Evolutionary conservation across 2,329 filamentous ascomycete species (phyloP).

Genomic region (Penicillium aurantiogriseum): DNA sequence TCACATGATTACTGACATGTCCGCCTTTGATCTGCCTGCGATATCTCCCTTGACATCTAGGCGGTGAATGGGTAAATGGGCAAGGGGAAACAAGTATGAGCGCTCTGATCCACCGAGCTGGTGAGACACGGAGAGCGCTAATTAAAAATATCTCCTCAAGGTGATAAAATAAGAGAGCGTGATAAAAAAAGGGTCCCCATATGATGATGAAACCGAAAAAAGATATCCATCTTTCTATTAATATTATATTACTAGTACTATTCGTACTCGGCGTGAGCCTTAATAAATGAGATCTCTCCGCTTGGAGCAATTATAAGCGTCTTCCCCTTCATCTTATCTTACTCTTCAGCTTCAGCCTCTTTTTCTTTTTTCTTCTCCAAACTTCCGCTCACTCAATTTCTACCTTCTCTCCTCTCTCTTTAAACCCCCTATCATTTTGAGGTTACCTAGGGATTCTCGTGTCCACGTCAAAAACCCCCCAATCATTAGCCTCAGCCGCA

Average conservation of each 20-base stretch:
- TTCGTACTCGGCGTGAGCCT: conserved; percentile 13
- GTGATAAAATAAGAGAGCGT: not conserved
- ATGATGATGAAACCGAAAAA: conserved; percentile 9
- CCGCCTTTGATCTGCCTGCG: conserved; percentile 8
- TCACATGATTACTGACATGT: conserved; percentile 3
- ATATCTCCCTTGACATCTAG: not conserved
- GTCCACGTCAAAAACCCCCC: conserved; percentile 1
- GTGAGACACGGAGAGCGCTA: conserved; percentile 21
- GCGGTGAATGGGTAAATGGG: conserved; percentile 4
- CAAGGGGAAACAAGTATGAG: conserved; percentile 1
- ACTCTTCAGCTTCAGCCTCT: conserved; percentile 14
- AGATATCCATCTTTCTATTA: conserved; percentile 4
- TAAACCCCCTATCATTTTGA: not conserved
- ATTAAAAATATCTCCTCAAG: conserved; percentile 20
- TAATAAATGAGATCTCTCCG: conserved; percentile 17
- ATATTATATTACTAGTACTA: not conserved
- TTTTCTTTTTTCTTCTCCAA: not conserved
- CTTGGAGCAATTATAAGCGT: conserved; percentile 12
- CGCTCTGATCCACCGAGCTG: conserved; percentile 7
- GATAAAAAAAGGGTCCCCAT: conserved; percentile 2
- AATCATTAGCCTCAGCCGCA: conserved; percentile 26
- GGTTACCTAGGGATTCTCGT: conserved; percentile 9
- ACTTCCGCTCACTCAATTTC: conserved; percentile 9
- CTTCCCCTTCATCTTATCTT: conserved; percentile 19
- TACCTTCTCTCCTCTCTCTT: not conserved